phyloP scores from a whole-genome alignment of 495 filamentous ascomycete genomes.

The Filosporella fistucella region DNA sequence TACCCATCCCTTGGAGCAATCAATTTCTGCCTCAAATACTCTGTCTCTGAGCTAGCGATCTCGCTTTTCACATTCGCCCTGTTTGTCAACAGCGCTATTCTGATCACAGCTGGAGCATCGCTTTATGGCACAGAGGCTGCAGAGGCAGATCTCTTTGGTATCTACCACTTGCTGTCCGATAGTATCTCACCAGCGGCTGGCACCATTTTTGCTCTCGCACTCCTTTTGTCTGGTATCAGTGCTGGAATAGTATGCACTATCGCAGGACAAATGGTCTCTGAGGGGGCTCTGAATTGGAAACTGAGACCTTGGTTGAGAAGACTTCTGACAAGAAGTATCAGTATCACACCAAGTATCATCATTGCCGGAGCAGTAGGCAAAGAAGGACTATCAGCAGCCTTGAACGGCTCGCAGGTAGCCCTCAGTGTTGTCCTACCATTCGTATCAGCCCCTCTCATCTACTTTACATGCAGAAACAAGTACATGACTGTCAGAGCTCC shows the following conservation, averaged over 20 bases:
- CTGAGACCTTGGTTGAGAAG: constrained; percentile 45
- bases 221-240: constrained; percentile 46
- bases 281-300: constrained; percentile 48
- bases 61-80: constrained; percentile 88
- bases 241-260: constrained; percentile 58
- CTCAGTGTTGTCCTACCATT: constrained; percentile 79
- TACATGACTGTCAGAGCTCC: constrained; percentile 68
- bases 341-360: constrained; percentile 77
- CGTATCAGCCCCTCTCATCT: constrained; percentile 77
- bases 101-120: constrained; percentile 81
- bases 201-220: constrained; percentile 51
- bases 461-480: constrained; percentile 74
- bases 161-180: constrained; percentile 67
- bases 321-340: constrained; percentile 57
- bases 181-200: constrained; percentile 65
- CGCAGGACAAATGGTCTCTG: constrained; percentile 53
- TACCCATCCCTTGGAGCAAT: constrained; percentile 75
- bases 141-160: constrained; percentile 74
- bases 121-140: constrained; percentile 56
- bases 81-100: constrained; percentile 90
- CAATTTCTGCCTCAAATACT: constrained; percentile 72
- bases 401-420: constrained; percentile 76
- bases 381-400: constrained; percentile 63
- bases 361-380: constrained; percentile 75
- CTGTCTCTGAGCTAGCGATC: constrained; percentile 66